Conservation (phyloP, 495 filamentous ascomycete genomes). For the Xanthoparmelia taractica region DNA sequence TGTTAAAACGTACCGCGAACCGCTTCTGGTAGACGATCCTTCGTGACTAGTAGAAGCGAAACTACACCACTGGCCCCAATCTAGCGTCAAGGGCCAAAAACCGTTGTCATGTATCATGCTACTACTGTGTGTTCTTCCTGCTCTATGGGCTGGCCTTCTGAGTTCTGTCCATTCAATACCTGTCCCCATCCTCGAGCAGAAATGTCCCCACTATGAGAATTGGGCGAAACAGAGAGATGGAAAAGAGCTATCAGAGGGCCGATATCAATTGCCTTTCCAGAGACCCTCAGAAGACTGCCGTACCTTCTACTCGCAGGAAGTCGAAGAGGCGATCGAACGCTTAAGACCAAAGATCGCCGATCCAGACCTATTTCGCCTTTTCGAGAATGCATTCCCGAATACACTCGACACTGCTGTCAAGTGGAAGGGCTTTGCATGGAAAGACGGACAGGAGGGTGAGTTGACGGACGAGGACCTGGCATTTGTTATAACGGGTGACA, state of each 20-base stretch:
- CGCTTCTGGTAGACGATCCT: too few species aligned
- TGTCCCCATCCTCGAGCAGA: conserved; percentile 2
- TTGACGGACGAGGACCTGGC: conserved; percentile 53
- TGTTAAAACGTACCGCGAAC: too few species aligned
- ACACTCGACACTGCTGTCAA: conserved; percentile 61
- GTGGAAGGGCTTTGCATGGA: conserved; percentile 51
- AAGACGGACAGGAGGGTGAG: conserved; percentile 31
- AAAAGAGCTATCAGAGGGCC: conserved; percentile 32
- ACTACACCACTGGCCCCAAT: too few species aligned
- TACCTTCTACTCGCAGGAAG: conserved; percentile 48
- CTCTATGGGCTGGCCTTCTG: background rate
- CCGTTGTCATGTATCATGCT: background rate
- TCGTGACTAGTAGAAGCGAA: too few species aligned
- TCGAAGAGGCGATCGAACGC: conserved; percentile 47
- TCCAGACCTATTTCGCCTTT: conserved; percentile 58
- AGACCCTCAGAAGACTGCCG: conserved; percentile 50
- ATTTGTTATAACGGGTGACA: conserved; percentile 58
- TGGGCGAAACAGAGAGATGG: conserved; percentile 32
- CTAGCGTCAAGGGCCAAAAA: background rate
- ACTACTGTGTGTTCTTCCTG: background rate
- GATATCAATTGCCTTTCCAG: conserved; percentile 46
- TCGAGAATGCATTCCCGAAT: conserved; percentile 58
- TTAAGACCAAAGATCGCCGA: conserved; percentile 47
- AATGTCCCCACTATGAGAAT: conserved; percentile 33
- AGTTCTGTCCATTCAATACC: background rate